These are phyloP conservation scores for Alternaria triticimaculans DNA, from an alignment of 2,329 filamentous ascomycete species.

Conservation along the genomic window DNA sequence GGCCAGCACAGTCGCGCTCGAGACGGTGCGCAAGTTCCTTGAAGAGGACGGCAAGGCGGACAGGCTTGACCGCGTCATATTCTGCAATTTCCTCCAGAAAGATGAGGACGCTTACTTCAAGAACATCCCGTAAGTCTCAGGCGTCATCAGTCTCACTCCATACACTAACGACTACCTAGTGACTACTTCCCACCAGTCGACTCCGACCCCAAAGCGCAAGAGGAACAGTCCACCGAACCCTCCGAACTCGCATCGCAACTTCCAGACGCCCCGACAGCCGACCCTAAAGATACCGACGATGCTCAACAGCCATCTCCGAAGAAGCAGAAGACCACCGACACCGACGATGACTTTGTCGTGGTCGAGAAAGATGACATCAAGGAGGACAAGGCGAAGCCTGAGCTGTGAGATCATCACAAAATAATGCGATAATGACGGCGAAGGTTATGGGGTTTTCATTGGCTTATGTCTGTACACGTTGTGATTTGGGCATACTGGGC, in stretches of 20 bases:
- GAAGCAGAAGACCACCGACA: constrained; percentile 53
- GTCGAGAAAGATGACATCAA: constrained; percentile 36
- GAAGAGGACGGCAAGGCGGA: constrained; percentile 52
- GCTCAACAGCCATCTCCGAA: constrained; percentile 50
- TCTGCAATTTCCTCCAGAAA: constrained; percentile 82
- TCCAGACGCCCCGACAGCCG: constrained; percentile 57
- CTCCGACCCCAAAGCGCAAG: constrained; percentile 15
- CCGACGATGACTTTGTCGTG: constrained; percentile 43
- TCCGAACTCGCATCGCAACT: constrained; percentile 51
- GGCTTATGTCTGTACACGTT: too few relatives aligned
- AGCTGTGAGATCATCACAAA: neutral
- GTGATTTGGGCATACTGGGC: neutral
- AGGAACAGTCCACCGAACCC: constrained; percentile 37
- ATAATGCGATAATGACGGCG: neutral
- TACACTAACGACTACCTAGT: constrained; percentile 25
- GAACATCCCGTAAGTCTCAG: constrained; percentile 70
- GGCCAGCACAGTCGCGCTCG: constrained; percentile 75
- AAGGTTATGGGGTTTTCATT: too few relatives aligned
- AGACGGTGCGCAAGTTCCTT: constrained; percentile 64
- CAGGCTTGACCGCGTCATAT: constrained; percentile 75
- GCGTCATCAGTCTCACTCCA: neutral
- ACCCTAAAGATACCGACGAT: constrained; percentile 54
- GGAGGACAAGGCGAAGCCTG: constrained; percentile 24
- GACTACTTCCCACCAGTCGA: constrained; percentile 45
- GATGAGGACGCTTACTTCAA: constrained; percentile 76